Conservation (phyloP, 148 eudicot genomes). For the Talinum fruticosum region DNA sequence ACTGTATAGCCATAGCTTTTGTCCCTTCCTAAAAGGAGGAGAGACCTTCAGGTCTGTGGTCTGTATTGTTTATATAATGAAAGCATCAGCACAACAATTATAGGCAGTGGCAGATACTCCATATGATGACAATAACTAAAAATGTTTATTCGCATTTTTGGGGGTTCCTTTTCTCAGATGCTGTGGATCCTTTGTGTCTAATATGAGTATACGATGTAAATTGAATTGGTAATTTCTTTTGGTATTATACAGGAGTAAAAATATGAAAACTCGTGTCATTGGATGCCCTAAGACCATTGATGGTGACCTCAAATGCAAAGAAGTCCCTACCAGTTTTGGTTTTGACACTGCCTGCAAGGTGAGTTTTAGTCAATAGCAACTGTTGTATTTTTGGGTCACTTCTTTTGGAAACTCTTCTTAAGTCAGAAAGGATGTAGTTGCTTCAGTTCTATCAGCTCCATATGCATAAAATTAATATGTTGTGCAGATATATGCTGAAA, state of each 20-base stretch:
- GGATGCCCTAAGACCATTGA: slow-evolving; percentile 99
- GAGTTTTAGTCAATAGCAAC: slow-evolving; percentile 18
- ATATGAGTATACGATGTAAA: background rate
- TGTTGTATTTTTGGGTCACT: background rate
- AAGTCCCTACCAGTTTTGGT: slow-evolving; percentile 93
- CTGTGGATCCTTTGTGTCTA: background rate
- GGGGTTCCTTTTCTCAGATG: background rate
- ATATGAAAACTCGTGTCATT: slow-evolving; percentile 79
- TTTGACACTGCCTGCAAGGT: slow-evolving; percentile 99
- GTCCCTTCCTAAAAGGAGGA: background rate
- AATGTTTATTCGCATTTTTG: background rate
- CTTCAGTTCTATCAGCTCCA: background rate
- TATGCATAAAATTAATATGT: background rate
- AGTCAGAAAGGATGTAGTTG: background rate
- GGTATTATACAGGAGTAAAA: slow-evolving; percentile 61
- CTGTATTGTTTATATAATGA: background rate
- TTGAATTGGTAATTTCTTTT: background rate
- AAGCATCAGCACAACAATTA: no score
- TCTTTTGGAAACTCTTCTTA: background rate
- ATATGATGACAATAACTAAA: no score
- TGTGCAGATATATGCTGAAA: slow-evolving; percentile 88
- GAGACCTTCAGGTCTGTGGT: background rate
- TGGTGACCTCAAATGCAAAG: slow-evolving; percentile 94
- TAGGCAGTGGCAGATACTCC: background rate
- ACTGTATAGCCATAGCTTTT: no score